Conservation (phyloP, 2,329 filamentous ascomycete species). For the Beauveria sp. region DNA sequence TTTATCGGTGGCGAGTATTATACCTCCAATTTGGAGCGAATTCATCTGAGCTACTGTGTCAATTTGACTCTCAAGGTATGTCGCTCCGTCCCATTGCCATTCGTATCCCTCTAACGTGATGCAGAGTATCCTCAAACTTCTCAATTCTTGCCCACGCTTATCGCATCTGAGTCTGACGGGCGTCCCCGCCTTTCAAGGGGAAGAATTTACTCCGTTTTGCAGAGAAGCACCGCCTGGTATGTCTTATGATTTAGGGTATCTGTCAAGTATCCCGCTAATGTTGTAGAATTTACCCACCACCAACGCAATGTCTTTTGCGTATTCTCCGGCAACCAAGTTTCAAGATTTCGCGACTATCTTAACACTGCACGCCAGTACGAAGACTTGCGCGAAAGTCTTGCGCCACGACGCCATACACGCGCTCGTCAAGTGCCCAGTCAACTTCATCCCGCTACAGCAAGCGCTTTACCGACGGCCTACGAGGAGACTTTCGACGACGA, state of each 20-base stretch:
- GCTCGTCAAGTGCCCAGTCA: slow-evolving; percentile 2
- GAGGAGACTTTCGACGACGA: slow-evolving; percentile 35
- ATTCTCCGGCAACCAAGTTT: slow-evolving; percentile 83
- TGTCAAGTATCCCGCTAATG: slow-evolving; percentile 18
- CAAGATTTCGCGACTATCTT: slow-evolving; percentile 68
- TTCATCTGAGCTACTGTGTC: slow-evolving; percentile 92
- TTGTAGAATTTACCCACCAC: slow-evolving; percentile 84
- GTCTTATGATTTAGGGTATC: background rate
- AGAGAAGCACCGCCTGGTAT: slow-evolving; percentile 70
- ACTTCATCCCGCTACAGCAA: slow-evolving; percentile 13
- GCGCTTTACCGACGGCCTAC: slow-evolving; percentile 17
- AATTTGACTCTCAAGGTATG: slow-evolving; percentile 73
- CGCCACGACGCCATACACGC: slow-evolving; percentile 14
- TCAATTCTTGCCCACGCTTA: slow-evolving; percentile 85
- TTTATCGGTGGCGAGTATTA: slow-evolving; percentile 45
- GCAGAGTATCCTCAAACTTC: slow-evolving; percentile 79
- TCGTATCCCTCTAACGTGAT: slow-evolving; percentile 2
- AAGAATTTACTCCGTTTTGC: slow-evolving; percentile 79
- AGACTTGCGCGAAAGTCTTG: slow-evolving; percentile 30
- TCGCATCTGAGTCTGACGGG: slow-evolving; percentile 94
- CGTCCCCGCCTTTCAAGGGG: slow-evolving; percentile 79
- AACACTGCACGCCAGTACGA: slow-evolving; percentile 49
- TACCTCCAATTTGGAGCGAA: slow-evolving; percentile 70
- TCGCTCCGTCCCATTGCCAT: slow-evolving; percentile 12
- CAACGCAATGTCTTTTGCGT: slow-evolving; percentile 96